Base-by-base conservation (phyloP, 345 rosid genomes). In the Dipteronia dyeriana region DNA sequence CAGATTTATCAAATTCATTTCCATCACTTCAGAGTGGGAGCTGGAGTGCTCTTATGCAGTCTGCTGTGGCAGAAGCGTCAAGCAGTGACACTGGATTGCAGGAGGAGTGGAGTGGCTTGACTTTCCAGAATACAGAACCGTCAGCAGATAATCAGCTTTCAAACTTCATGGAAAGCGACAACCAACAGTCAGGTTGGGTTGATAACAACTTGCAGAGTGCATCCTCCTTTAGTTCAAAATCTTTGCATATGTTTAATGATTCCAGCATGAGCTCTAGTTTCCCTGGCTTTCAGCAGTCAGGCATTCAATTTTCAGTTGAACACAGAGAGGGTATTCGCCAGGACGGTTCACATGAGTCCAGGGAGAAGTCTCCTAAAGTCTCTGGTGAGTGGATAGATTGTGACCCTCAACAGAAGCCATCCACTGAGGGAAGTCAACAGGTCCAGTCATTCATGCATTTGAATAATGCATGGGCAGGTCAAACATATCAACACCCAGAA, bases 1-100 rank as follows among this genome's bases (percentile, higher is more conserved):
- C 77, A 53, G 90, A 85, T 76, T 59, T 82, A 72, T 80, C 85
- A n/a, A 82, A 87, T 71, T 69, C 93, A 51, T 81, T 85, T 75
- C 86, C 94, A 61, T 89, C 94, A 34, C 59, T 90, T 57, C 94
- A 88, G 74, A 90, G 93, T 87, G 98, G 98, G 77, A 91, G 97
- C 79, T 94, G 97, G 98, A 94, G 98, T 82, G 97, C 98, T 73
- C 95, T 94, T 26, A 91, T 94, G 97, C 98, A 94, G 79, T 88
- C 97, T 79, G 97, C 97, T 53, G 90, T 94, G 10, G 94, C 95
- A 73, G 98, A 94, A 87, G 88, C 97, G 47, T 91, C 95, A 69
- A 89, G 90, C 80, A 86, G 90, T 76, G 91, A 91, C 61, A 81
- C 87, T 45, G 88, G 86, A 54, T 38, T 80, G 67, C 92, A 87